Base-by-base conservation (phyloP, 768 basidiomycete species). In the Lenzites betulinus region DNA sequence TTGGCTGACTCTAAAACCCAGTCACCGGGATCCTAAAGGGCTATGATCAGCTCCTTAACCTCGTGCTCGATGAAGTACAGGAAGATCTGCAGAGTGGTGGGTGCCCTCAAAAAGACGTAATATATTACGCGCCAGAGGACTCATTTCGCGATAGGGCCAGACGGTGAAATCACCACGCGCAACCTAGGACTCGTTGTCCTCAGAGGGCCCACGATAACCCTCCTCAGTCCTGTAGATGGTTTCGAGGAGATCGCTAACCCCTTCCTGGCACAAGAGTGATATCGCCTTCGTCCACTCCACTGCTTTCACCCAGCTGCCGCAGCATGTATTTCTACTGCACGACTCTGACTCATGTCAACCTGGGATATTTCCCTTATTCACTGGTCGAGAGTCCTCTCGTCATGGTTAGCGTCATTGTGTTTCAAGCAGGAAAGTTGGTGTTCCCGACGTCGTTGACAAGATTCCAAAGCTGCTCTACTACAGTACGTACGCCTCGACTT, bases 21-120 rank as follows among this genome's bases (percentile, higher is more conserved):
- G 96, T 98, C 53, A 90, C 85, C 8, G 97, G 97, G 3, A 83
- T 91, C 18, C 76, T 99, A 63, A 99, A 99, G 76, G 97, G 97
- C 25, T 98, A 86, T 69, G 97, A 98, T 75, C 95, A 98, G 67
- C 79, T 98, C 39, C 83, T 98, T 58, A 98, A 99, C 73, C 88
- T 99, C 56, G 97, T 99, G 51, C 84, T 99, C 51, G 97, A 99
- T 74, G 93, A 97, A 60, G 94, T 98, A 7, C 84, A 89, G 68
- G 97, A 99, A 75, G 83, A 90, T 39, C 65, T 92, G 2, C 81
- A 83, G 70, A 86, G 30, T n/a, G 70, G 69, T 66, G 42, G 25
- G 71, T 51, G 22, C 35, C 6, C 30, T 16, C 22, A 15, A 35
- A 5, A 58, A 60, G n/a, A 62, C 60, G 64, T 58, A 54, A 64